Conservation (phyloP, 192 early-diverging fungal genomes). For the Backusella parvicylindrica region DNA sequence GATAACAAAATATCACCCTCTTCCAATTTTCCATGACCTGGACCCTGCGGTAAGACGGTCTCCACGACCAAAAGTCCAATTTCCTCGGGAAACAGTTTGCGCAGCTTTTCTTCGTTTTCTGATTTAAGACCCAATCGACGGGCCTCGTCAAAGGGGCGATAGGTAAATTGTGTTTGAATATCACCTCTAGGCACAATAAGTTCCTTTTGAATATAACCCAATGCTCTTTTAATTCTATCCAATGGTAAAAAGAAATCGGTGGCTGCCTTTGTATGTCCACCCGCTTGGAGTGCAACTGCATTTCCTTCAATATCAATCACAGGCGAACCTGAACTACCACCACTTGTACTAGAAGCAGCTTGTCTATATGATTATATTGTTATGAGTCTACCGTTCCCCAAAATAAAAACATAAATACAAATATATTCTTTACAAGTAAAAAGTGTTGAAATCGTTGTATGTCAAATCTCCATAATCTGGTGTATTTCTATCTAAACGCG, state of each 20-base stretch:
- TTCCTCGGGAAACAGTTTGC: slow-evolving; percentile 56
- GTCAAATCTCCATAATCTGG: slow-evolving; percentile 80
- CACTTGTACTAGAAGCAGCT: slow-evolving; percentile 73
- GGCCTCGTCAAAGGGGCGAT: slow-evolving; percentile 76
- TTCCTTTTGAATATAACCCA: slow-evolving; percentile 48
- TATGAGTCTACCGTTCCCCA: no score
- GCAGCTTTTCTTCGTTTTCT: slow-evolving; percentile 59
- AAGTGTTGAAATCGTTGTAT: slow-evolving; percentile 63
- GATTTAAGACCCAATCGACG: slow-evolving; percentile 64
- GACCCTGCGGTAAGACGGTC: slow-evolving; percentile 69
- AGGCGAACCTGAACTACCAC: slow-evolving; percentile 75
- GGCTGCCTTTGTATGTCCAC: slow-evolving; percentile 68
- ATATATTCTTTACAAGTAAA: slow-evolving; percentile 34
- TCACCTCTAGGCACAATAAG: slow-evolving; percentile 57
- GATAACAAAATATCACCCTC: slow-evolving; percentile 75
- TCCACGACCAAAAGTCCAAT: slow-evolving; percentile 82
- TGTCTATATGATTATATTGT: slow-evolving; percentile 58
- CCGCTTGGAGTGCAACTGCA: slow-evolving; percentile 80
- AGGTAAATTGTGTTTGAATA: slow-evolving; percentile 70
- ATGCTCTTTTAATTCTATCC: slow-evolving; percentile 63
- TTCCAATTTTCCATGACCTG: slow-evolving; percentile 60
- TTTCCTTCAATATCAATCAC: slow-evolving; percentile 80
- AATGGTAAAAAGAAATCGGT: slow-evolving; percentile 87
- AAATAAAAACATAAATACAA: no score
- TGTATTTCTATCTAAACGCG: slow-evolving; percentile 75